Evolutionary conservation across 345 rosid genomes (phyloP).

Genomic region (Rhizophora mangle): DNA sequence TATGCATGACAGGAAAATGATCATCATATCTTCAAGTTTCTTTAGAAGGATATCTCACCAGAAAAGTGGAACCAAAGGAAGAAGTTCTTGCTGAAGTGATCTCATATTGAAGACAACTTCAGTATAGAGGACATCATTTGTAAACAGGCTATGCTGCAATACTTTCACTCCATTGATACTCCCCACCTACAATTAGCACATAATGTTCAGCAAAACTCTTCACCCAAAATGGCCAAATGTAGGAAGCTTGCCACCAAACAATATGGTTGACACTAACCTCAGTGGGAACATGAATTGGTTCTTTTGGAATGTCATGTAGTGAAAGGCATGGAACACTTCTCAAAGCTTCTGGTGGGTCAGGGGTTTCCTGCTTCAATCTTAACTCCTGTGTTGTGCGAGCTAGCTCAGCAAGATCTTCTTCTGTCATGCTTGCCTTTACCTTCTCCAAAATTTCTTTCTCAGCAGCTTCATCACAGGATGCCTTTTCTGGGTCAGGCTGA

Average conservation of each 20-base stretch:
- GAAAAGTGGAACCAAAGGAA: constrained; percentile 86
- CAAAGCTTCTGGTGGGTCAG: constrained; percentile 91
- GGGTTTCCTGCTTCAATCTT: constrained; percentile 88
- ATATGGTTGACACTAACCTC: constrained; percentile 48
- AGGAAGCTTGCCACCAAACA: constrained; percentile 18
- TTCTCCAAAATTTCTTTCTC: constrained; percentile 70
- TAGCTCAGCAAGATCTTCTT: constrained; percentile 91
- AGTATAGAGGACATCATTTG: constrained; percentile 87
- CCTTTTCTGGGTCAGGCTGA: constrained; percentile 93
- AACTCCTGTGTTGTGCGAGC: constrained; percentile 83
- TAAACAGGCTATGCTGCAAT: constrained; percentile 86
- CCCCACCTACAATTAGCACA: constrained; percentile 52
- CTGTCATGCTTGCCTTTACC: constrained; percentile 74
- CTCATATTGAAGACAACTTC: constrained; percentile 90
- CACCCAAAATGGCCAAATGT: background rate
- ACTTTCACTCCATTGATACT: constrained; percentile 82
- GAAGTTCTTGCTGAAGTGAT: constrained; percentile 79
- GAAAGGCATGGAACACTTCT: constrained; percentile 76
- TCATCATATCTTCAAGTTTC: constrained; percentile 5
- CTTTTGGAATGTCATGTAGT: constrained; percentile 79
- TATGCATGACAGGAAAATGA: constrained; percentile 12
- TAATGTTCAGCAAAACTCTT: constrained; percentile 7
- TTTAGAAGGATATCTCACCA: constrained; percentile 53
- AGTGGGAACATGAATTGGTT: constrained; percentile 66
- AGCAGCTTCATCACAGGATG: constrained; percentile 73